Evolutionary conservation across 495 filamentous ascomycete species (phyloP).

Genomic region (Daldinia bambusicola): DNA sequence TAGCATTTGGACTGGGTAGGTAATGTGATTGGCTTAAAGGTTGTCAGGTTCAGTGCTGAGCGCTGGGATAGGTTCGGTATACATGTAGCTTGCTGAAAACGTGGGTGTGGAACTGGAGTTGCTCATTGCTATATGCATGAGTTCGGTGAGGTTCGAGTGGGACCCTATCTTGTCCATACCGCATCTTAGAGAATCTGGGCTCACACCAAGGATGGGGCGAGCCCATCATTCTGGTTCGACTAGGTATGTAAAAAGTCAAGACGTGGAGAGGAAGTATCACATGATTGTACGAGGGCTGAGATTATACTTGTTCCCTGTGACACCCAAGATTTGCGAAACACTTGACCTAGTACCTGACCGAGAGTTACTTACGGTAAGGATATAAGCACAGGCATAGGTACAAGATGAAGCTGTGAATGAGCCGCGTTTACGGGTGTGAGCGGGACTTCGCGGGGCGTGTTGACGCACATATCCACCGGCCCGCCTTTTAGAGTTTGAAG

Average conservation of each 20-base stretch:
- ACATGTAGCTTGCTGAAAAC: constrained; percentile 5
- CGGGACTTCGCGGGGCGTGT: constrained; percentile 19
- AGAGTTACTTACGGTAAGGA: neutral
- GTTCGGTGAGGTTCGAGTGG: constrained; percentile 23
- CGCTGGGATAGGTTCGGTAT: neutral
- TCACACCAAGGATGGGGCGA: constrained; percentile 4
- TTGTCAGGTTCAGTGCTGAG: neutral
- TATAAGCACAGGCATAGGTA: neutral
- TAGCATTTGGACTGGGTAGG: constrained; percentile 15
- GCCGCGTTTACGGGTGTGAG: constrained; percentile 15
- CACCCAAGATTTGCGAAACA: constrained; percentile 17
- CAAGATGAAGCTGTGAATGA: constrained; percentile 14
- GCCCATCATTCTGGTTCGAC: constrained; percentile 2
- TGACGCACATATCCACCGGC: constrained; percentile 6
- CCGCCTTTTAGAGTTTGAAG: constrained; percentile 17
- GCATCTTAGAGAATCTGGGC: constrained; percentile 4
- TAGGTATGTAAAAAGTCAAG: neutral
- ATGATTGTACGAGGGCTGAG: constrained; percentile 2
- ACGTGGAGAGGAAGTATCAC: constrained; percentile 6
- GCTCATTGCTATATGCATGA: constrained; percentile 12
- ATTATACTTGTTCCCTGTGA: neutral
- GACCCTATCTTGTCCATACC: constrained; percentile 10
- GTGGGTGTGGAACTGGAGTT: constrained; percentile 15
- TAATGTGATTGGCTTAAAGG: neutral
- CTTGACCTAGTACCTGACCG: no score